Conservation (phyloP, 1,139 yeast genomes). For the Suhomyces yuchorum region DNA sequence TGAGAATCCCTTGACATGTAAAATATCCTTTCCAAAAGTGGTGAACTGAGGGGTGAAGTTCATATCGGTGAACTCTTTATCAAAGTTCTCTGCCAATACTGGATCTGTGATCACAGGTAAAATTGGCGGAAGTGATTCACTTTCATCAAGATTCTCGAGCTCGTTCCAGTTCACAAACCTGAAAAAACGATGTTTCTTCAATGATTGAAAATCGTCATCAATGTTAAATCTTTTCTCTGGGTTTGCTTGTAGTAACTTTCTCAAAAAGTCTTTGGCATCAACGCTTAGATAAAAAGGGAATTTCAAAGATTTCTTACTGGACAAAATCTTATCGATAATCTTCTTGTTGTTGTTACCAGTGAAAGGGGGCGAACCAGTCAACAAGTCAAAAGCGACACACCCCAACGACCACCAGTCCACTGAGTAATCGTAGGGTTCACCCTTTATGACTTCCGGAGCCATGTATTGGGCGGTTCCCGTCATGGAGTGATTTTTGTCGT, state of each 20-base stretch:
- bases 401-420: constrained; percentile 99
- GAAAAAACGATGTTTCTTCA: constrained; percentile 77
- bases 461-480: constrained; percentile 95
- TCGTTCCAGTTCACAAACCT: constrained; percentile 77
- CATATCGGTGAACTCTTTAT: constrained; percentile 85
- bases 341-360: constrained; percentile 85
- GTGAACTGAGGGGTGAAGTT: constrained; percentile 43
- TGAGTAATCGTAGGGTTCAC: constrained; percentile 79
- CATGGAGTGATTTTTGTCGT: constrained; percentile 58
- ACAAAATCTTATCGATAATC: constrained; percentile 75
- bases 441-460: constrained; percentile 92
- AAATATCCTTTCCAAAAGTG: constrained; percentile 29
- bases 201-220: constrained; percentile 53
- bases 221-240: constrained; percentile 74
- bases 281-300: constrained; percentile 80
- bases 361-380: constrained; percentile 93
- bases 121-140: constrained; percentile 68
- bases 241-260: constrained; percentile 72
- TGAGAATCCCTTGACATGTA: constrained; percentile 47
- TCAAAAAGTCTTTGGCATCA: constrained; percentile 83
- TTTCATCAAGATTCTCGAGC: constrained; percentile 44
- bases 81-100: constrained; percentile 88
- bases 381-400: constrained; percentile 80
- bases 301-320: constrained; percentile 63
- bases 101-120: constrained; percentile 85